Percentiles rank a stretch among this genome's conserved stretches.
Conservation (phyloP, 352 stramenopile genomes). For the Pythium grandisporangium region DNA sequence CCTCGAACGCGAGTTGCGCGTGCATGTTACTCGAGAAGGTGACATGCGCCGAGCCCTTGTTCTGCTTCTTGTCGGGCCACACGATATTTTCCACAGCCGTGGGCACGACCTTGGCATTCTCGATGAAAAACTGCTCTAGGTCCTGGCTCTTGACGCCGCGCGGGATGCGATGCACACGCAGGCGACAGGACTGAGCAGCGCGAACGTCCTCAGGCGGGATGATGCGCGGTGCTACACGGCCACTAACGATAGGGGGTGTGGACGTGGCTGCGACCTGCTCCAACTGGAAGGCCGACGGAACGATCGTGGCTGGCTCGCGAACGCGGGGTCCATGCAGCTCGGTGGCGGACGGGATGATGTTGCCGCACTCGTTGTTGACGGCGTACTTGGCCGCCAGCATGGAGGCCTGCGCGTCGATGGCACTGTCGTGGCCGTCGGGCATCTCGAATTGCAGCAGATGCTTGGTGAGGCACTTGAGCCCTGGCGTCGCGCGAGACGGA, state of each 20-base stretch:
- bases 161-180: conserved; percentile 68
- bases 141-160: conserved; percentile 51
- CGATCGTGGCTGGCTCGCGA: background rate
- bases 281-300: conserved; percentile 30
- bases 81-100: conserved; percentile 52
- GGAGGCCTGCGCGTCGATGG: conserved; percentile 74
- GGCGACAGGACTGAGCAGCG: conserved; percentile 45
- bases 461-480: conserved; percentile 70
- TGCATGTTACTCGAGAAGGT: conserved; percentile 62
- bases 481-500: conserved; percentile 29
- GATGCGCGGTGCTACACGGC: conserved; percentile 26
- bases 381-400: conserved; percentile 84
- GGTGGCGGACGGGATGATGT: conserved; percentile 55
- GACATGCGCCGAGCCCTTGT: conserved; percentile 56
- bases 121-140: conserved; percentile 63
- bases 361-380: conserved; percentile 33
- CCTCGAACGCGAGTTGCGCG: conserved; percentile 59
- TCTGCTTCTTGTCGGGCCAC: conserved; percentile 51
- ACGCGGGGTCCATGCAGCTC: conserved; percentile 45
- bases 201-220: conserved; percentile 9
- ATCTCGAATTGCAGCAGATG: conserved; percentile 78
- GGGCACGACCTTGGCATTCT: conserved; percentile 54
- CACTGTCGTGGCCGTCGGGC: conserved; percentile 79
- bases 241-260: no score
- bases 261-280: no score